Base-by-base conservation (phyloP, 441 rosid genomes). In the Corymbia calophylla region DNA sequence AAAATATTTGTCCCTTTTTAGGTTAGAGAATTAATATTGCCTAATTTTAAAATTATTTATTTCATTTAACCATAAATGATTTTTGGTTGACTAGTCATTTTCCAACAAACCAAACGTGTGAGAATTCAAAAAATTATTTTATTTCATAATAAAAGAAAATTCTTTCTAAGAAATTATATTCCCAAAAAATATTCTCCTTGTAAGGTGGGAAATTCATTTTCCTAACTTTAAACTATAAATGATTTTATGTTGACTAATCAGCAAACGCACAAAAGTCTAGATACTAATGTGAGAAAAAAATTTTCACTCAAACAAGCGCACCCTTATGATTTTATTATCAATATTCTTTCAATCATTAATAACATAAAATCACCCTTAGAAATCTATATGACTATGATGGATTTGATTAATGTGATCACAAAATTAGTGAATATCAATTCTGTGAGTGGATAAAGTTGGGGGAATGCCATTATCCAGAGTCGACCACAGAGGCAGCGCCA, bases 51-150 rank as follows among this genome's bases (percentile, higher is more conserved):
- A 39, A 39, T 17, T 68, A 14, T 14, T 18, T 3, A 70, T 70
- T 35, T 70, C 9, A 4, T 18, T 32, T 19, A 1, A 32, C 19
- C 4, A 12, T 19, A 32, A 70, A 32, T 70, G 7, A 5, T 18
- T 18, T 70, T 35, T 2, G 8, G 0, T 70, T 35, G 21, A 32
- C 2, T 39, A 6, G 44, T 39, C 1, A 70, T 70, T 9, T 70
- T 70, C 44, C 1, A 19, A 1, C 81, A 18, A 32, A 70, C 6
- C 8, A 32, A 70, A 70, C 0, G 0, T 2, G 1, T 19, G 2
- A 35, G 8, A 18, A 47, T 70, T 13, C 23, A 19, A 0, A 35
- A 70, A 70, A 35, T 18, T 18, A 4, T 18, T 70, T 70, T 1
- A 10, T 9, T 70, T 32, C 80, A 18, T 18, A 14, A 32, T 70